phyloP scores from a whole-genome alignment of 2,329 filamentous ascomycete genomes.

The Alternaria conjuncta region DNA sequence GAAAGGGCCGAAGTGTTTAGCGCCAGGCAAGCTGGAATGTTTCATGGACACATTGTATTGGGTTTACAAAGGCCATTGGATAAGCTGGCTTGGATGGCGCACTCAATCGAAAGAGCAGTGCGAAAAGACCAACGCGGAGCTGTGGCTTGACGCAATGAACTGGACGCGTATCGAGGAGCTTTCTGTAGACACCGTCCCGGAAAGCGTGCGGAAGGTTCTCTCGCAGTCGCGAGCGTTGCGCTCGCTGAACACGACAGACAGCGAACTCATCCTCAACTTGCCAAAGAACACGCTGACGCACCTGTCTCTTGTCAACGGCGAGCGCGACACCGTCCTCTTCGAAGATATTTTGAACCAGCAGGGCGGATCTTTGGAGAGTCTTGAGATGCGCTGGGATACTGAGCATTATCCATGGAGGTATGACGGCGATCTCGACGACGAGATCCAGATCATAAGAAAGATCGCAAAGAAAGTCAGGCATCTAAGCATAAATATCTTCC shows the following conservation, averaged over 20 bases:
- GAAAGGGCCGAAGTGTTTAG: background rate
- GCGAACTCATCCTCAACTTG: slow-evolving; percentile 7
- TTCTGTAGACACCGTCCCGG: background rate
- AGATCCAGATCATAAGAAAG: slow-evolving; percentile 3
- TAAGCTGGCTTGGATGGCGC: background rate
- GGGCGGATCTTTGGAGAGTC: slow-evolving; percentile 9
- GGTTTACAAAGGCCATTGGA: background rate
- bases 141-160: slow-evolving; percentile 25
- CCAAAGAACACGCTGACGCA: slow-evolving; percentile 13
- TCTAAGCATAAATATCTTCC: slow-evolving; percentile 17
- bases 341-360: slow-evolving; percentile 9
- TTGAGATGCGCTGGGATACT: slow-evolving; percentile 11
- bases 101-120: background rate
- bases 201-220: background rate
- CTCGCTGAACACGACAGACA: slow-evolving; percentile 8
- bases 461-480: slow-evolving; percentile 12
- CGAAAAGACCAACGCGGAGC: slow-evolving; percentile 12
- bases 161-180: slow-evolving; percentile 15
- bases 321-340: background rate
- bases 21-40: background rate
- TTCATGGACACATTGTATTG: background rate
- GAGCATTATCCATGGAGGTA: background rate
- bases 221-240: background rate
- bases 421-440: background rate
- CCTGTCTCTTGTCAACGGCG: slow-evolving; percentile 1